A percentile compares a stretch with the other conserved stretches of the same genome.
These are phyloP conservation scores for Peronospora destructor DNA, from an alignment of 352 stramenopile genomes.

Conservation along the genomic window DNA sequence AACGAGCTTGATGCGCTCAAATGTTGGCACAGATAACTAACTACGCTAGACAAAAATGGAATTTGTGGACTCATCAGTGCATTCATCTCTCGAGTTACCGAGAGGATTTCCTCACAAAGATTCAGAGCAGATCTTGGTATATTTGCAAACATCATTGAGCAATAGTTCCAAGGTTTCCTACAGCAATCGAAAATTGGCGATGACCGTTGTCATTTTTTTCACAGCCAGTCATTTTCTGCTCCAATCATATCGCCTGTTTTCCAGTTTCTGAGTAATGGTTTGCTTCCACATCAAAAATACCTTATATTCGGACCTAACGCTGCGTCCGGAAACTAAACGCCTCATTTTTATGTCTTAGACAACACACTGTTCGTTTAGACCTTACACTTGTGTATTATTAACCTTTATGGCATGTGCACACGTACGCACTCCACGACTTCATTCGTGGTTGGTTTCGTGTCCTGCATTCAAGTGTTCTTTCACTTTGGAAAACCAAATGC, in stretches of 20 bases:
- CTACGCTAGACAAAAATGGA: no score
- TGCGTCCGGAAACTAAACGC: no score
- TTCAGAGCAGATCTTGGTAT: slow-evolving; percentile 86
- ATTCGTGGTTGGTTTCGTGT: slow-evolving; percentile 23
- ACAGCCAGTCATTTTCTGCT: slow-evolving; percentile 20
- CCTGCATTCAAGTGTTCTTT: slow-evolving; percentile 26
- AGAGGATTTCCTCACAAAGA: slow-evolving; percentile 72
- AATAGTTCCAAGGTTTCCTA: not conserved
- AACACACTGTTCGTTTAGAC: slow-evolving; percentile 10
- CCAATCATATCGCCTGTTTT: slow-evolving; percentile 5
- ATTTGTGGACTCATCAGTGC: slow-evolving; percentile 51
- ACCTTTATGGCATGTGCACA: no score
- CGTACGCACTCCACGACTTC: slow-evolving; percentile 25
- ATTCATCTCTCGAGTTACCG: slow-evolving; percentile 69
- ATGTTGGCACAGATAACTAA: no score
- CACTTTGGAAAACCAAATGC: slow-evolving; percentile 20
- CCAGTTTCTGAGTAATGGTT: no score
- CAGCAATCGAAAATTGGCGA: slow-evolving; percentile 9
- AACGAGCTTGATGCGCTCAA: not conserved
- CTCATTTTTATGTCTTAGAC: not conserved
- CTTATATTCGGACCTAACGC: no score
- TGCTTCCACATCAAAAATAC: no score
- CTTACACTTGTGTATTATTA: slow-evolving; percentile 11
- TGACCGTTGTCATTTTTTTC: no score
- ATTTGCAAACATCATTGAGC: slow-evolving; percentile 65